Conservation (phyloP, 2,329 filamentous ascomycete genomes). For the Sclerotinia subarctica region DNA sequence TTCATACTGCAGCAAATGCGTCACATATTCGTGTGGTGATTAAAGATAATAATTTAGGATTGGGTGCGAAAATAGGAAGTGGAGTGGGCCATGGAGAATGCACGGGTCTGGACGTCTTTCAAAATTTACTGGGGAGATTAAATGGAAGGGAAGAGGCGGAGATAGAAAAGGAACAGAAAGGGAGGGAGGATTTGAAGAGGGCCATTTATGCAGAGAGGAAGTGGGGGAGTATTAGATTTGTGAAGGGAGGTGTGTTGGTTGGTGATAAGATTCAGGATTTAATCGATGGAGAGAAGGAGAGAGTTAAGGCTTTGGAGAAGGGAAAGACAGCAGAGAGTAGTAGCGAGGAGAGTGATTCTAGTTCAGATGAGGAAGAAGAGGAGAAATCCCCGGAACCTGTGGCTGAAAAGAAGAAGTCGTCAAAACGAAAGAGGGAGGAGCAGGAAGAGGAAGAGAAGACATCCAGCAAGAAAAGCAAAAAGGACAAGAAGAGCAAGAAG, state of each 20-base stretch:
- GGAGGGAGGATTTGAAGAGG: constrained; percentile 66
- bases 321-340: constrained; percentile 19
- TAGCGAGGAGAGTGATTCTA: constrained; percentile 7
- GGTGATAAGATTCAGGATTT: constrained; percentile 54
- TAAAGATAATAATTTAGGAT: constrained; percentile 87
- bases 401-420: constrained; percentile 33
- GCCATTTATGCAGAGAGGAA: constrained; percentile 70
- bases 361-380: constrained; percentile 18
- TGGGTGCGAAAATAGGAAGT: constrained; percentile 76
- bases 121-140: constrained; percentile 78
- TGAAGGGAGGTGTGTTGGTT: constrained; percentile 73
- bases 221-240: constrained; percentile 80
- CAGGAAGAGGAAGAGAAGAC: constrained; percentile 39
- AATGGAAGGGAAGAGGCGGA: constrained; percentile 82
- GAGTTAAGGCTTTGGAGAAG: constrained; percentile 34
- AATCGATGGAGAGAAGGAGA: constrained; percentile 40
- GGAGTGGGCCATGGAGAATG: constrained; percentile 65
- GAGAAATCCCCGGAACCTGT: constrained; percentile 16
- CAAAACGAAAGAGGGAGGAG: constrained; percentile 46
- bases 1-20: constrained; percentile 75
- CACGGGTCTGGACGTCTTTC: constrained; percentile 83
- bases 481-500: constrained; percentile 29
- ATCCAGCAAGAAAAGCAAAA: constrained; percentile 30
- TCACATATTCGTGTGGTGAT: constrained; percentile 81
- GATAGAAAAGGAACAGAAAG: constrained; percentile 66